These are phyloP conservation scores for Theileria parva DNA, from an alignment of 169 alveolate species.

Conservation along the genomic window DNA sequence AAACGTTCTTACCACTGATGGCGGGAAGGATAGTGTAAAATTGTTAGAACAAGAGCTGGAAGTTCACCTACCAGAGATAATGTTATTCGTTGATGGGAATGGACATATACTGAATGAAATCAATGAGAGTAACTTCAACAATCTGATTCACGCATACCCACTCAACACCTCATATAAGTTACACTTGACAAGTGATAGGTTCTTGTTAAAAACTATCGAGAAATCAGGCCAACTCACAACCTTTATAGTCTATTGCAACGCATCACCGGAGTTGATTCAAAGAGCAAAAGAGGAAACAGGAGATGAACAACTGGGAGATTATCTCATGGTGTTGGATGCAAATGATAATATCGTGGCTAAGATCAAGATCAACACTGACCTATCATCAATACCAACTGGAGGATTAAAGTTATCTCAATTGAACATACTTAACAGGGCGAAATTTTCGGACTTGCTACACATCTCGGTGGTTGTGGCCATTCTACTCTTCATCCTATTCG, in stretches of 20 bases:
- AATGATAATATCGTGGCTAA: conserved; percentile 23
- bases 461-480: conserved; percentile 22
- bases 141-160: conserved; percentile 8
- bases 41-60: conserved; percentile 1
- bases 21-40: not conserved
- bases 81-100: conserved; percentile 5
- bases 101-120: conserved; percentile 10
- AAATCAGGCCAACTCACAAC: conserved; percentile 15
- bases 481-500: conserved; percentile 24
- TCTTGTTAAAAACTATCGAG: conserved; percentile 4
- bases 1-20: not conserved
- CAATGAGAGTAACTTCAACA: not conserved
- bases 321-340: conserved; percentile 12
- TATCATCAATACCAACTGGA: not conserved
- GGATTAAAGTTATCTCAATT: not conserved
- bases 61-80: conserved; percentile 1
- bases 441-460: conserved; percentile 21
- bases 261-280: not conserved
- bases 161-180: conserved; percentile 3
- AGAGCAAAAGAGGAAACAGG: not conserved
- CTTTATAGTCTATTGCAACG: not conserved
- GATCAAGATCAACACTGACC: not conserved
- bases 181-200: not conserved
- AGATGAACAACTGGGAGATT: not conserved
- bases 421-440: not conserved